These are phyloP conservation scores for Scheffersomyces segobiensis DNA, from an alignment of 1,139 yeast genomes.

Conservation along the genomic window DNA sequence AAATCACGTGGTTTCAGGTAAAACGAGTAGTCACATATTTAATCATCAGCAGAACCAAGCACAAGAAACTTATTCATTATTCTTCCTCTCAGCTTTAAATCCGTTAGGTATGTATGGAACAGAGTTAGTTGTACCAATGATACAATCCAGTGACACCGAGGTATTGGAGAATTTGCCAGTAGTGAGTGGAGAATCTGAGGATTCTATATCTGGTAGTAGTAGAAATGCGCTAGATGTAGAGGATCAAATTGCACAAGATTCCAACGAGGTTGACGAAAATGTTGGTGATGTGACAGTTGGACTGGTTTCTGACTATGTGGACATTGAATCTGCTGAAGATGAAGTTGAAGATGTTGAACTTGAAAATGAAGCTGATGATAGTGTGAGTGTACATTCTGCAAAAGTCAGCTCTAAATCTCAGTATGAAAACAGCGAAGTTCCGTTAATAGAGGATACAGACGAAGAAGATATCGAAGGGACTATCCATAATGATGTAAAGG, in stretches of 20 bases:
- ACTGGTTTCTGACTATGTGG: background rate
- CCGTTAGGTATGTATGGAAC: background rate
- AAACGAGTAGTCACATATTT: background rate
- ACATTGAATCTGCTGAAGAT: background rate
- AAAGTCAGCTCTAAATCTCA: slow-evolving; percentile 8
- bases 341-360: slow-evolving; percentile 1
- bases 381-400: slow-evolving; percentile 1
- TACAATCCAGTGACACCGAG: background rate
- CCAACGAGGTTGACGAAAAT: background rate
- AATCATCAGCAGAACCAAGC: background rate
- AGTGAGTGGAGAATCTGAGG: background rate
- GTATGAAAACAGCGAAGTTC: slow-evolving; percentile 1
- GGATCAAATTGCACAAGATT: background rate
- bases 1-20: background rate
- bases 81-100: background rate
- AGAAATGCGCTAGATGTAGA: background rate
- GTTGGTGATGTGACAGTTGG: background rate
- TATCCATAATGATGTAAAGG: slow-evolving; percentile 10
- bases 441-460: background rate
- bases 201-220: background rate
- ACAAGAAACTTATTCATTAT: too few species aligned
- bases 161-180: background rate
- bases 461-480: slow-evolving; percentile 2
- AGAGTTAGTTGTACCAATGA: background rate
- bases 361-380: slow-evolving; percentile 1